phyloP scores from a whole-genome alignment of 2,329 filamentous ascomycete genomes.

The Geosmithia morbida region DNA sequence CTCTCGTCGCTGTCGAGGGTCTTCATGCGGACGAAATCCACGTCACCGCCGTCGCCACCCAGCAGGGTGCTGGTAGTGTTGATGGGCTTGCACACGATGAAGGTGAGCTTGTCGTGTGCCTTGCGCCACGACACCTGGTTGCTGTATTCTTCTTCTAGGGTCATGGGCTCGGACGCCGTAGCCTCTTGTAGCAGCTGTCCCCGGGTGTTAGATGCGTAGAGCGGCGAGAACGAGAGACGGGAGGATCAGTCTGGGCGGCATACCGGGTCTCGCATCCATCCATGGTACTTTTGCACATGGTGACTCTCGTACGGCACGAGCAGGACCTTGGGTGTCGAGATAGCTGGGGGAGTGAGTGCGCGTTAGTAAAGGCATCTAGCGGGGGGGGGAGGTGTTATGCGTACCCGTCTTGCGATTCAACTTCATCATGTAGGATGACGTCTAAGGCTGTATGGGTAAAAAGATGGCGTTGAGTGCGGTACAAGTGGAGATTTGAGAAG shows the following conservation, averaged over 20 bases:
- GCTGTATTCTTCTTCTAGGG: conserved; percentile 66
- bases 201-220: background rate
- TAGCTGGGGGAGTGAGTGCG: conserved; percentile 21
- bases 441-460: background rate
- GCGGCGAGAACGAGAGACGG: background rate
- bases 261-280: conserved; percentile 81
- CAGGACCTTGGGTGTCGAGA: conserved; percentile 50
- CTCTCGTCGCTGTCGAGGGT: conserved; percentile 35
- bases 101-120: conserved; percentile 79
- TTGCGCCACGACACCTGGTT: conserved; percentile 84
- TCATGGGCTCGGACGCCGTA: conserved; percentile 78
- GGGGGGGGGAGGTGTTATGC: background rate
- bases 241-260: conserved; percentile 4
- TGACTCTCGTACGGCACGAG: conserved; percentile 73
- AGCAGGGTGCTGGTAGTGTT: background rate
- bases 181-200: conserved; percentile 58
- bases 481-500: background rate
- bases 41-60: background rate
- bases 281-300: conserved; percentile 73
- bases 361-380: rapidly evolving
- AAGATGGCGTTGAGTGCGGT: background rate
- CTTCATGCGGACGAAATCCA: conserved; percentile 10
- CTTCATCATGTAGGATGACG: conserved; percentile 18
- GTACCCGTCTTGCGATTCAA: conserved; percentile 29
- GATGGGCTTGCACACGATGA: conserved; percentile 58